Percentiles rank a stretch among this genome's conserved stretches.
These are phyloP conservation scores for Viridothelium virens DNA, from an alignment of 495 filamentous ascomycete genomes.

Conservation along the genomic window DNA sequence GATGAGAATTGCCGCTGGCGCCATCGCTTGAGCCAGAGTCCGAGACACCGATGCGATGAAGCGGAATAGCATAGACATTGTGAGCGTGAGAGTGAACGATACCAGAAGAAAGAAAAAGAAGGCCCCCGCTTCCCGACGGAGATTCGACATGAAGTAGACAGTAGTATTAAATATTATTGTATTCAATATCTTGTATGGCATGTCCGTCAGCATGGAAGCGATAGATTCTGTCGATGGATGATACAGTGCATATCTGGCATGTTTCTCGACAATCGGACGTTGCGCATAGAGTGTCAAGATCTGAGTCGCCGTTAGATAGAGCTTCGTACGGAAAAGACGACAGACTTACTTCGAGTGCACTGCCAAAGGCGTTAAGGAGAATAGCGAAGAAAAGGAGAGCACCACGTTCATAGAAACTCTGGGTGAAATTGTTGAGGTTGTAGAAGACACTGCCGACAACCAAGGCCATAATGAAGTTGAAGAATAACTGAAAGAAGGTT, in stretches of 20 bases:
- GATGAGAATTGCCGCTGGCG: slow-evolving; percentile 42
- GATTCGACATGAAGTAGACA: slow-evolving; percentile 75
- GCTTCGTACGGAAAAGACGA: slow-evolving; percentile 7
- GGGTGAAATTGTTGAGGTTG: slow-evolving; percentile 54
- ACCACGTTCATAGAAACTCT: slow-evolving; percentile 70
- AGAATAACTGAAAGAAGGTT: slow-evolving; percentile 61
- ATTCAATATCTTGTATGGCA: slow-evolving; percentile 51
- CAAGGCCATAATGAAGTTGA: slow-evolving; percentile 65
- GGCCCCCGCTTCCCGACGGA: slow-evolving; percentile 59
- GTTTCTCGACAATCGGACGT: slow-evolving; percentile 86
- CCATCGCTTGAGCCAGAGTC: slow-evolving; percentile 45
- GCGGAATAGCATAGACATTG: slow-evolving; percentile 49
- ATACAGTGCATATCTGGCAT: slow-evolving; percentile 74
- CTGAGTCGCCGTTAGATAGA: slow-evolving; percentile 24
- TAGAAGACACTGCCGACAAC: slow-evolving; percentile 80
- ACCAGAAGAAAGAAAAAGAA: slow-evolving; percentile 65
- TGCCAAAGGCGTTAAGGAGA: slow-evolving; percentile 67
- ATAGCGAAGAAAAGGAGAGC: slow-evolving; percentile 83
- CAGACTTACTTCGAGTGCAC: slow-evolving; percentile 54
- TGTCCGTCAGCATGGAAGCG: slow-evolving; percentile 64
- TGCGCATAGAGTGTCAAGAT: slow-evolving; percentile 78
- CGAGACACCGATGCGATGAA: slow-evolving; percentile 43
- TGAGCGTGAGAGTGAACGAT: slow-evolving; percentile 48
- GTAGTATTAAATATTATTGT: slow-evolving; percentile 55
- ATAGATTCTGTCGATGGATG: slow-evolving; percentile 80